Evolutionary conservation across 2,329 filamentous ascomycete species (phyloP), one percentile per base, ranked within the genome.

Genomic region (Aspergillus novoparasiticus): DNA sequence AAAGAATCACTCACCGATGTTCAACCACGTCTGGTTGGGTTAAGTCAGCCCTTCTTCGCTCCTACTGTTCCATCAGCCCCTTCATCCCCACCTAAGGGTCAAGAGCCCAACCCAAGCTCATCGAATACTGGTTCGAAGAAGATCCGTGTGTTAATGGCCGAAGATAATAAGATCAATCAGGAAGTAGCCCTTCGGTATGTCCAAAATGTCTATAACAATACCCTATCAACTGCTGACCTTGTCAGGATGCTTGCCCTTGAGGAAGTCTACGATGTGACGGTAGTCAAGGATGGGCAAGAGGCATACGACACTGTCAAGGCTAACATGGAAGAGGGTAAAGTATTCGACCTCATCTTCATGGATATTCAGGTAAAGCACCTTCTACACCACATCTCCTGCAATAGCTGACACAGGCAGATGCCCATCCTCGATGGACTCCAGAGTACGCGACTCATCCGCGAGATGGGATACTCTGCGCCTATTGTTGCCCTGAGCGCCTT

Each of bases 331-430:
- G 85, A 85, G 32, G 85, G 89, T 58, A 83, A 86, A 60, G 85
- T 86, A 2, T 97, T 94, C 74, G 92, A 96, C 69, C 83, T 97
- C 30, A 94, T 97, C 66, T 95, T 97, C 73, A 97, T 97, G 94
- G 94, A 97, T 71, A 90, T 97, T 9, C 92, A 72, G 62, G 71
- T 72, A 63, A 16, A 32, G 36, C 14, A 30, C 10, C 16, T 41
- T n/a, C 39, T 14, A 5, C 28, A 9, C 9, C 16, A 2, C 2
- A 6, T 36, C 28, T 1, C 2, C 1, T 26, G 54, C n/a, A 39
- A 8, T 11, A 19, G 28, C 63, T 67, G 54, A 67, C 34, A 5
- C 5, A 19, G 14, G 2, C 26, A 87, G 78, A 97, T 97, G 94
- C 94, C 94, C 4, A 96, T 95, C 66, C 85, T 97, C 16, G 93